Conservation (phyloP, 2,329 filamentous ascomycete genomes). For the Sporothrix brunneoviolacea region DNA sequence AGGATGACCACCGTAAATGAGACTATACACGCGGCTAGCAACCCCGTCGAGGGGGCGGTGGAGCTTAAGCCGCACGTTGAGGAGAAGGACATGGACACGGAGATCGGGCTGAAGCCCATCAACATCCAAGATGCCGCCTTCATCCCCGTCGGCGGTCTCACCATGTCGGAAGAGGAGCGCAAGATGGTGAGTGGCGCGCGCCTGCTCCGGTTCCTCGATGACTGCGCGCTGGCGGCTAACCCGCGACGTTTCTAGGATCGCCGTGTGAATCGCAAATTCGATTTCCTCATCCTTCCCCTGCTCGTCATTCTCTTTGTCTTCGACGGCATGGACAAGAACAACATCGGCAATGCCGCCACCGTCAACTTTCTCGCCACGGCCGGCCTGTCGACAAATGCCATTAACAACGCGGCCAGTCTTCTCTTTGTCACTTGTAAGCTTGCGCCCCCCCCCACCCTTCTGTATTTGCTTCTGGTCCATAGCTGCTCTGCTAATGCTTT, state of each 20-base stretch:
- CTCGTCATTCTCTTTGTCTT: slow-evolving; percentile 27
- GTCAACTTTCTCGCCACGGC: neutral
- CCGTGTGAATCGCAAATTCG: slow-evolving; percentile 5
- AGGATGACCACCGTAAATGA: too few relatives aligned
- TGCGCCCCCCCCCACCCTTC: too few relatives aligned
- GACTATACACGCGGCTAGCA: neutral
- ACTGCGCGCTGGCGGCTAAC: too few relatives aligned
- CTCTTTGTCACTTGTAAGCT: slow-evolving; percentile 55
- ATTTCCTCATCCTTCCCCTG: neutral
- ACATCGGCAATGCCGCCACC: slow-evolving; percentile 36
- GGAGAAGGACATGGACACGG: neutral
- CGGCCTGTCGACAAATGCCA: slow-evolving; percentile 27
- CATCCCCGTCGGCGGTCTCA: slow-evolving; percentile 1
- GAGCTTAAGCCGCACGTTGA: neutral
- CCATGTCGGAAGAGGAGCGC: neutral
- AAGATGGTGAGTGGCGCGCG: slow-evolving; percentile 2
- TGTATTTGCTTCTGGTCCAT: too few relatives aligned
- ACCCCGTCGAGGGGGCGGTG: neutral
- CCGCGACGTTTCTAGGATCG: too few relatives aligned
- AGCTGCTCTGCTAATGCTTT: too few relatives aligned
- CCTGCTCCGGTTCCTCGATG: too few relatives aligned
- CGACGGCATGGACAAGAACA: slow-evolving; percentile 35
- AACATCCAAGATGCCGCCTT: neutral
- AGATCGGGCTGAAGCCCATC: slow-evolving; percentile 1
- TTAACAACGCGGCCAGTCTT: slow-evolving; percentile 49